Evolutionary conservation across 768 basidiomycete genomes (phyloP), one percentile per base, ranked within the genome.

Genomic region (Melanogaster broomeanus): DNA sequence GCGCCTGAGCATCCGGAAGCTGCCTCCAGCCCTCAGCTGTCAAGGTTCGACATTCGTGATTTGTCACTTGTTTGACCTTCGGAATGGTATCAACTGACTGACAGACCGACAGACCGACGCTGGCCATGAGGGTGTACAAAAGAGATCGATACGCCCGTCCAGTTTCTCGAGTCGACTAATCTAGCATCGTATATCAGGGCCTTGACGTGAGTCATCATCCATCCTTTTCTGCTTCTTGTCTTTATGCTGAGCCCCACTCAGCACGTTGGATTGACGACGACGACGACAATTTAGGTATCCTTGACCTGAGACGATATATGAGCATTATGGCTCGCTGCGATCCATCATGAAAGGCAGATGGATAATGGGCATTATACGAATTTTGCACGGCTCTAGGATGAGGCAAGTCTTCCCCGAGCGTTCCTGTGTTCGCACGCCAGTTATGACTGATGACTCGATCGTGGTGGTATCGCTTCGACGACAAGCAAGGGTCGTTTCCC

Each of bases 281-380:
- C 18, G 6, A 4, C n/a, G 15, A 19, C 30, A 21, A 22, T 28
- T 6, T 55, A 82, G 77, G 37, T 69, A 75, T 51, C 73, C 76
- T 3, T 83, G 82, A 6, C 83, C 89, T 0, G 78, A 84, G 24
- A 75, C 79, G 12, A 76, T 92, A 75, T 96, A 89, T 66, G 85
- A 89, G 42, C 98, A 95, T 64, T 91, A 96, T 81, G 98, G 3
- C 93, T 94, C 61, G 88, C 90, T 22, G 93, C 97, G 34, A 88
- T 98, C 52, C 93, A 90, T 59, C 94, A 98, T 67, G 93, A 97
- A 68, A 95, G 95, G 6, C 88, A 90, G 66, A 83, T 97, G 62
- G 87, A 95, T 67, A 96, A 92, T 49, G 96, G 95, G 0, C 96
- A 98, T 62, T 98, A 97, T 69, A 93, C 88, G 25, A 90, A 88